Base-by-base conservation (phyloP, 345 rosid species). In the Arabis alpina region DNA sequence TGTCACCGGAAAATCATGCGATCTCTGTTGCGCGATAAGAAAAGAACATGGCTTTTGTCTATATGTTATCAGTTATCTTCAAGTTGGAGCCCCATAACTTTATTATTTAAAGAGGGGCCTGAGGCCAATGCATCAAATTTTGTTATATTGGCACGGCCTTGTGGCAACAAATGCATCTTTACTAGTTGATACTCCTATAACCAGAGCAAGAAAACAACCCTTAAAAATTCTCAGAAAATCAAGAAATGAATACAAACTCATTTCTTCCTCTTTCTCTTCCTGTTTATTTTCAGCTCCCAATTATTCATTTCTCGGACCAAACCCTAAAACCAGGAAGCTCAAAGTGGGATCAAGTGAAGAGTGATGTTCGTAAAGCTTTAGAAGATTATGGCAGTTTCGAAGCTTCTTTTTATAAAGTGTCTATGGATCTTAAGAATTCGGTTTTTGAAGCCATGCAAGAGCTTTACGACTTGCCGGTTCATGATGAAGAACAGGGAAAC, bases 361-460 rank as follows among this genome's bases (percentile, higher is more conserved):
- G 23, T 66, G 32, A 66, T 65, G 72, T 75, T 23, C 64, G 51
- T 44, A 68, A 61, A 75, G 78, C 78, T 61, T 10, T 75, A 60
- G 64, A 75, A 75, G 74, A 75, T 10, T 75, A 53, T 15, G 74
- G 78, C 27, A 43, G 74, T 25, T 74, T 74, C 8, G 68, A 67
- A 62, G 78, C 74, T 24, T 36, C 53, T 6, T 74, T 43, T 54
- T 57, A 12, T 12, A 68, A 68, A 62, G 40, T 68, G 25, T 39
- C 74, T 12, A 5, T 8, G 6, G 78, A 75, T 51, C 74, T 68
- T 25, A 39, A 54, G 25, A 68, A 54, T 8, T 44, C 68, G 32
- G 64, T 68, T 36, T 68, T 60, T 13, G 45, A 67, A 52, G 44
- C 70, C 28, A 14, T 62, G 64, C 40, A 68, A 44, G 70, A 68